Evolutionary conservation across 1,139 yeast genomes (phyloP).

Genomic region (Blastobotrys aristatus): DNA sequence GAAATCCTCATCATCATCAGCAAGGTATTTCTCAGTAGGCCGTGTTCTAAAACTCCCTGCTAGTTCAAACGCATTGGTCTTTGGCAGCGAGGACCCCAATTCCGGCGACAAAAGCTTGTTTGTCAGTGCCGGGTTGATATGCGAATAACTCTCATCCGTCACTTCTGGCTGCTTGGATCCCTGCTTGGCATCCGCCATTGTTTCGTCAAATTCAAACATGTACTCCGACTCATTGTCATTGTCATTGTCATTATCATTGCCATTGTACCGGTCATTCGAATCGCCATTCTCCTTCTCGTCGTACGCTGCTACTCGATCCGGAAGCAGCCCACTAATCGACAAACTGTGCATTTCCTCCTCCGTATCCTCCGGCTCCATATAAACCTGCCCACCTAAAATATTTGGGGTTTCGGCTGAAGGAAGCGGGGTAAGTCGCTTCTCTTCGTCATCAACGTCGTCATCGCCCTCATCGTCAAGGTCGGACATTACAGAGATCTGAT

Average conservation of each 20-base stretch:
- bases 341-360: conserved; percentile 7
- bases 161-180: conserved; percentile 2
- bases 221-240: conserved; percentile 18
- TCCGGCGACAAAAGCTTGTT: conserved; percentile 17
- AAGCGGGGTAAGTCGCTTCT: too few relatives aligned
- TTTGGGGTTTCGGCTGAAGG: not conserved
- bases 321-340: conserved; percentile 7
- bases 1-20: conserved; percentile 9
- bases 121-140: not conserved
- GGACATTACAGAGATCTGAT: conserved; percentile 15
- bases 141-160: not conserved
- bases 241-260: not conserved
- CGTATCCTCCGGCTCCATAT: conserved; percentile 11
- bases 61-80: conserved; percentile 4
- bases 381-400: conserved; percentile 4
- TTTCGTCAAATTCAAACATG: conserved; percentile 28
- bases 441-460: conserved; percentile 1
- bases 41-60: conserved; percentile 18
- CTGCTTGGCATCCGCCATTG: conserved; percentile 10
- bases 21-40: conserved; percentile 15
- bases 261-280: too few relatives aligned
- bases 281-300: not conserved
- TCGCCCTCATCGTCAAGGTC: conserved; percentile 2
- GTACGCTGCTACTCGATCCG: not conserved
- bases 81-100: conserved; percentile 18